Evolutionary conservation across 306 rosid genomes (phyloP), one percentile per base, ranked within the genome.

Genomic region (Psophocarpus tetragonolobus): DNA sequence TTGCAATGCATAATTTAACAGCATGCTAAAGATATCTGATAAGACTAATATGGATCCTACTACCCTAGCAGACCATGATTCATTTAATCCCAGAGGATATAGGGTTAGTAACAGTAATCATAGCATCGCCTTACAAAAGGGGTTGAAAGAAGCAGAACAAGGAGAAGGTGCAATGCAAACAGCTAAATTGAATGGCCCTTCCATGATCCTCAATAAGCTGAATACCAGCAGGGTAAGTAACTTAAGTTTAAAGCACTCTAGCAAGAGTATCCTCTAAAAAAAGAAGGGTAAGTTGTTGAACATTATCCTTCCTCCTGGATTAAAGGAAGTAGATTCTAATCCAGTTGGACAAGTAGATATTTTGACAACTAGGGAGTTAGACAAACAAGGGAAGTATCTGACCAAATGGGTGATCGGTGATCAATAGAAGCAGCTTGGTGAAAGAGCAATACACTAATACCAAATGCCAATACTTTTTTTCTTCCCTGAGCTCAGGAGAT

Each of bases 1-100:
- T 70, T 79, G 15, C 76, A 68, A 63, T 51, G 57, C 61, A 50
- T 56, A 24, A 50, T 68, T 69, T 21, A 15, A 54, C 57, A 74
- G 72, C 24, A 75, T 41, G 11, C 30, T 41, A 51, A 38, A 50
- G 44, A 48, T 48, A 78, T 73, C 32, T 57, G 26, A 51, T 51
- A 18, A 27, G 58, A 51, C n/a, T n/a, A n/a, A 51, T 51, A 2
- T 8, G 24, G 24, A 51, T 18, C 58, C 58, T 6, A 18, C 27
- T 17, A 51, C 27, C 58, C 20, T 45, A 51, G 27, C 26, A 51
- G 24, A 51, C 58, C 27, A 51, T 51, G 58, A 51, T 54, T 54
- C 62, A 54, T 54, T 54, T 54, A 54, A 54, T 7, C 62, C 6
- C 24, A 51, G 17, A 53, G 29, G 29, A 53, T 21, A 53, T 29